Evolutionary conservation across 148 eudicot genomes (phyloP), one percentile per base, ranked within the genome.

Genomic region (Salicornia ramosissima): DNA sequence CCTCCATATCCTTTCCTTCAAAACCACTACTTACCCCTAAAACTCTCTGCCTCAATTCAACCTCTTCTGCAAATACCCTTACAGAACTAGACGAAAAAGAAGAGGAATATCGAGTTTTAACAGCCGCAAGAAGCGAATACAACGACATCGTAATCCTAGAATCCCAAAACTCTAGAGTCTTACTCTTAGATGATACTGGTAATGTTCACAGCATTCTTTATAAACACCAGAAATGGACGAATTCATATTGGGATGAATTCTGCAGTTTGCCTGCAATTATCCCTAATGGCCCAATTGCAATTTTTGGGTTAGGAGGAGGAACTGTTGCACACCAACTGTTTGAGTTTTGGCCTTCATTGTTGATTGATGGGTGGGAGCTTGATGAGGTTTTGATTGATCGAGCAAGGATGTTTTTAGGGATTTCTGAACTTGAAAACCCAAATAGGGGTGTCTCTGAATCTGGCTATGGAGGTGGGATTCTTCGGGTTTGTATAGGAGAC

Each of bases 281-380:
- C 61, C 92, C 95, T 1, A 12, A 73, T 40, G 98, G 96, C 34
- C 92, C 92, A 0, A 78, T 93, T 80, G 96, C 95, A 61, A 84
- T 93, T 9, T 82, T 84, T 52, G 98, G 98, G 59, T 78, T 93
- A 76, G 98, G 89, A 49, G 98, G 92, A 0, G 96, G 95, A 61
- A 93, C 98, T 46, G 84, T 83, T 34, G 96, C 95, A 10, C 90
- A 78, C 57, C 77, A 90, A 42, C 72, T 93, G 76, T 92, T 93
- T 68, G 72, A 85, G 25, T 49, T 85, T 39, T 90, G 92, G 92
- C 98, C 98, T 55, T 81, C 86, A 0, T 60, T 90, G 75, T 70
- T 74, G 73, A 80, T 90, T 64, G 80, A 90, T 31, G 98, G 98
- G 15, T 93, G 98, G 96, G 98, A 93, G 74, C 85, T 93, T 11